Percentiles rank a stretch among this genome's conserved stretches.
Evolutionary conservation across 345 rosid species (phyloP).

Genomic region (Arabidopsis thaliana): TAIR10.1 NC_003070.9:3749501-3750000

Average conservation of each 20-base stretch:
- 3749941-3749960: constrained; percentile 19
- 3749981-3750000: not conserved
- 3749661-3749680: constrained; percentile 52
- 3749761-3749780: constrained; percentile 29
- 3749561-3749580: constrained; percentile 2
- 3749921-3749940: constrained; percentile 22
- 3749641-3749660: constrained; percentile 36
- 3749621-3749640: constrained; percentile 41
- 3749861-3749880: constrained; percentile 25
- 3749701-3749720: constrained; percentile 69
- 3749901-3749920: constrained; percentile 14
- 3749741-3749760: constrained; percentile 54
- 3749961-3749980: not conserved
- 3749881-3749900: constrained; percentile 21
- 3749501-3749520: constrained; percentile 22
- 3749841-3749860: constrained; percentile 28
- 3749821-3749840: not conserved
- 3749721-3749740: constrained; percentile 63
- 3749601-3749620: constrained; percentile 52
- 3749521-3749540: constrained; percentile 33
- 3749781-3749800: constrained; percentile 35
- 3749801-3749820: constrained; percentile 36
- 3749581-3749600: constrained; percentile 3
- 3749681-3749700: constrained; percentile 77
- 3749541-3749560: not conserved